Conservation (phyloP, 176 grass and related monocot species). For the Avena atlantica region DNA sequence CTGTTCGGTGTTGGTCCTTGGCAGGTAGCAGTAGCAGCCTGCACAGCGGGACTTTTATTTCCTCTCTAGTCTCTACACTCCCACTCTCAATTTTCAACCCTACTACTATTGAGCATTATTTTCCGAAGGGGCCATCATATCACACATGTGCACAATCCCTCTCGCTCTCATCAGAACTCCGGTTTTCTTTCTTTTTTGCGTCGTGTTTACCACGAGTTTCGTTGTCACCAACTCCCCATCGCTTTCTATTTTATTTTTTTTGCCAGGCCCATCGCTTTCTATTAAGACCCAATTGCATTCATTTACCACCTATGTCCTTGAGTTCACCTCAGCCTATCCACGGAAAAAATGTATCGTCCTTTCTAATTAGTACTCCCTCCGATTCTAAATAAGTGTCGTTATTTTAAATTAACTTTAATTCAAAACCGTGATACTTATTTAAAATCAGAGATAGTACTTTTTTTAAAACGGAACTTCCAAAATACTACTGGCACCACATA, state of each 20-base stretch:
- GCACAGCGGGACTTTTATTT: conserved; percentile 1
- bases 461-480: too few species aligned
- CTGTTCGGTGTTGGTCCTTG: background rate
- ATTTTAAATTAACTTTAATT: too few species aligned
- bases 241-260: background rate
- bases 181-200: background rate
- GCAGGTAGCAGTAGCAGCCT: conserved; percentile 9
- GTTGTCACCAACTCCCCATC: background rate
- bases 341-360: background rate
- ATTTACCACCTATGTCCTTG: background rate
- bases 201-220: background rate
- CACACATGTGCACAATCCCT: background rate
- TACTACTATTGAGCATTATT: background rate
- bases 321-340: background rate
- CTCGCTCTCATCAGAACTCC: background rate
- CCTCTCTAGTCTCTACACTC: background rate
- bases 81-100: background rate
- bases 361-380: background rate
- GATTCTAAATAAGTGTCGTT: too few species aligned
- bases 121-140: background rate
- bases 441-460: too few species aligned
- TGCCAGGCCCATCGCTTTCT: background rate
- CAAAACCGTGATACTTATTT: too few species aligned
- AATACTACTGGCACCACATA: too few species aligned
- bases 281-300: background rate